Evolutionary conservation across 2,329 filamentous ascomycete species (phyloP).

Genomic region (Chaetomiaceae sp.): DNA sequence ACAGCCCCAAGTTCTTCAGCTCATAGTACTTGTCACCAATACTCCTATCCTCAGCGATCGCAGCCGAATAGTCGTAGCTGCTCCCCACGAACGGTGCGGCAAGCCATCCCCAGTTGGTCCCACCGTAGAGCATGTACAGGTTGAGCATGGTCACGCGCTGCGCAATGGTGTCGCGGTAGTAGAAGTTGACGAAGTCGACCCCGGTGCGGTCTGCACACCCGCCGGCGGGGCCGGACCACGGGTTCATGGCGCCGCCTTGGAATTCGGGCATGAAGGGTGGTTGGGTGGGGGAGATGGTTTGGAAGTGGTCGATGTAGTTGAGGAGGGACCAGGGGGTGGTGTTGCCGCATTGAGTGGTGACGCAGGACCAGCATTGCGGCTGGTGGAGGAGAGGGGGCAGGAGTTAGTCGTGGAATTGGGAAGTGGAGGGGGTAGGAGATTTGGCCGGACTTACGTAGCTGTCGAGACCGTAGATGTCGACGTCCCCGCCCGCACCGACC

Average conservation of each 20-base stretch:
- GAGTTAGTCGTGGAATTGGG: neutral
- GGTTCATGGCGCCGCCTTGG: slow-evolving; percentile 1
- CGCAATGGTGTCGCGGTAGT: slow-evolving; percentile 6
- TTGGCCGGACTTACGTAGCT: slow-evolving; percentile 8
- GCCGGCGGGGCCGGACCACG: neutral
- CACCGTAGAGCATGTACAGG: slow-evolving; percentile 7
- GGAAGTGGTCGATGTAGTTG: slow-evolving; percentile 3
- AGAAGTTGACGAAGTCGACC: slow-evolving; percentile 4
- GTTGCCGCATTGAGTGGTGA: neutral
- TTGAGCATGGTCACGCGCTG: neutral
- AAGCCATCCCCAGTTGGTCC: slow-evolving; percentile 8
- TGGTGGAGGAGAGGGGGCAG: too few relatives aligned
- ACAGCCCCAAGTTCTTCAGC: neutral
- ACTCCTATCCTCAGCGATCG: slow-evolving; percentile 3
- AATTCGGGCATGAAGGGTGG: slow-evolving; percentile 7
- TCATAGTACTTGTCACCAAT: slow-evolving; percentile 8
- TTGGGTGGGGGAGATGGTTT: neutral
- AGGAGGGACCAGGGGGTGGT: neutral
- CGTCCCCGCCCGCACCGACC: neutral
- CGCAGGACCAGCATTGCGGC: slow-evolving; percentile 11
- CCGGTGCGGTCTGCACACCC: neutral
- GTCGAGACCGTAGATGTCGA: slow-evolving; percentile 4
- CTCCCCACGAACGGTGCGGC: neutral
- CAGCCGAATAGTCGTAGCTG: slow-evolving; percentile 7
- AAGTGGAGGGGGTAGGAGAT: neutral